Percentiles rank a stretch among this genome's conserved stretches.
phyloP scores from a whole-genome alignment of 805 yeast species.

The Candida peoriensis region DNA sequence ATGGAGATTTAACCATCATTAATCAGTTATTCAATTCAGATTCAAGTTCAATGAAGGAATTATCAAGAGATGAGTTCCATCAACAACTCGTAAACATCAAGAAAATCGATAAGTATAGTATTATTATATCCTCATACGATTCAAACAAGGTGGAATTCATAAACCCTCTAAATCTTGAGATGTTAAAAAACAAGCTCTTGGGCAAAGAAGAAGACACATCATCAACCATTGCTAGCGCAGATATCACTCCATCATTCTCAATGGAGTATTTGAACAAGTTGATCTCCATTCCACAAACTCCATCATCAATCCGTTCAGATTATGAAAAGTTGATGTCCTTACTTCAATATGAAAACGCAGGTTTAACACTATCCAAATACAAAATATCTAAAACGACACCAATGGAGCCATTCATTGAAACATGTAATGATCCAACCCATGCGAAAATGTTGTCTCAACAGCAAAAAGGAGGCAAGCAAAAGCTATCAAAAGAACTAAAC shows the following conservation, averaged over 20 bases:
- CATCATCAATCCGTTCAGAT: too few species aligned
- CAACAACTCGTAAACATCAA: conserved; percentile 8
- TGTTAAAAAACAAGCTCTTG: conserved; percentile 1
- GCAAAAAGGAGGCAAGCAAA: conserved; percentile 16
- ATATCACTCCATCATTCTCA: background rate
- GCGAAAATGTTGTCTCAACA: conserved; percentile 17
- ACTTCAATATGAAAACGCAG: conserved; percentile 34
- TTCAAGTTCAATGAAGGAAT: background rate
- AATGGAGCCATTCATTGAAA: conserved; percentile 40
- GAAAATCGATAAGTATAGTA: conserved; percentile 7
- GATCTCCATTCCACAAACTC: conserved; percentile 3
- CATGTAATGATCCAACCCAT: conserved; percentile 38
- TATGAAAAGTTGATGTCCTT: conserved; percentile 11
- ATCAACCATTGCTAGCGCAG: too few species aligned
- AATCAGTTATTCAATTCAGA: conserved; percentile 11
- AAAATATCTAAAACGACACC: conserved; percentile 35
- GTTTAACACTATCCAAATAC: conserved; percentile 34
- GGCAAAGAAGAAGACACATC: too few species aligned
- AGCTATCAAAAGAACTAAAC: conserved; percentile 26
- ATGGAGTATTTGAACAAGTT: conserved; percentile 3
- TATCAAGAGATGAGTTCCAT: too few species aligned
- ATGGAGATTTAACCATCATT: conserved; percentile 11
- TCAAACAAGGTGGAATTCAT: conserved; percentile 14
- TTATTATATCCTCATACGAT: conserved; percentile 4
- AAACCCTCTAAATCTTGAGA: conserved; percentile 11